Evolutionary conservation across 1,284 basidiomycete species (phyloP).

Genomic region (Leccinum ponderosum): DNA sequence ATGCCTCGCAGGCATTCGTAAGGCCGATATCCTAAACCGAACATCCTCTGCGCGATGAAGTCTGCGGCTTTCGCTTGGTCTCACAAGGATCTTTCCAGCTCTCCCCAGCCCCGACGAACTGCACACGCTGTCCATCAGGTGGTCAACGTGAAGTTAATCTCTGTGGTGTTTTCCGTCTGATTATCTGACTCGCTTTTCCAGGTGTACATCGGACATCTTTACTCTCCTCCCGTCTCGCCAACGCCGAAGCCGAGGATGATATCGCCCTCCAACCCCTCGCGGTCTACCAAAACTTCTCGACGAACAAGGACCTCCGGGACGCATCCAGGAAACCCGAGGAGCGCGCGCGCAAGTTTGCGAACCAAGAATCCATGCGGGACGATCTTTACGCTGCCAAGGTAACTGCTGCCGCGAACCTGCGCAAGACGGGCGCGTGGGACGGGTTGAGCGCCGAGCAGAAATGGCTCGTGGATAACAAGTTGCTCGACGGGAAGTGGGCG

Average conservation of each 20-base stretch:
- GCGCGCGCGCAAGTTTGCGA: conserved; percentile 63
- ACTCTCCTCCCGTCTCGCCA: conserved; percentile 30
- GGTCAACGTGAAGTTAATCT: not conserved
- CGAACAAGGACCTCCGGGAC: conserved; percentile 69
- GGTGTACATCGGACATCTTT: not conserved
- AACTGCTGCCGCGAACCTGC: conserved; percentile 67
- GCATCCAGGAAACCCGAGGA: conserved; percentile 73
- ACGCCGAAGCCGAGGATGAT: conserved; percentile 59
- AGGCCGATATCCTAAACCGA: no score
- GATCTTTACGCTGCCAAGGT: conserved; percentile 75
- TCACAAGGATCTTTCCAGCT: no score
- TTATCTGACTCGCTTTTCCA: no score
- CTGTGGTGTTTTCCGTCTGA: no score
- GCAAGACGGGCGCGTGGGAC: conserved; percentile 54
- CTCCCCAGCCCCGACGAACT: no score
- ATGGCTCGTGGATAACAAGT: conserved; percentile 74
- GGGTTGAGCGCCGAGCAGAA: conserved; percentile 65
- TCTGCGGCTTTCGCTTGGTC: no score
- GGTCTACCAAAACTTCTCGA: conserved; percentile 81
- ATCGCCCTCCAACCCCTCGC: conserved; percentile 55
- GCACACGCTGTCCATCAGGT: no score
- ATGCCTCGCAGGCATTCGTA: no score
- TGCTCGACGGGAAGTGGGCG: conserved; percentile 73
- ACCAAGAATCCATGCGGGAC: conserved; percentile 73
- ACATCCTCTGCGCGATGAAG: no score